Evolutionary conservation across 805 yeast species (phyloP).

Genomic region (Starmerella asiatica): DNA sequence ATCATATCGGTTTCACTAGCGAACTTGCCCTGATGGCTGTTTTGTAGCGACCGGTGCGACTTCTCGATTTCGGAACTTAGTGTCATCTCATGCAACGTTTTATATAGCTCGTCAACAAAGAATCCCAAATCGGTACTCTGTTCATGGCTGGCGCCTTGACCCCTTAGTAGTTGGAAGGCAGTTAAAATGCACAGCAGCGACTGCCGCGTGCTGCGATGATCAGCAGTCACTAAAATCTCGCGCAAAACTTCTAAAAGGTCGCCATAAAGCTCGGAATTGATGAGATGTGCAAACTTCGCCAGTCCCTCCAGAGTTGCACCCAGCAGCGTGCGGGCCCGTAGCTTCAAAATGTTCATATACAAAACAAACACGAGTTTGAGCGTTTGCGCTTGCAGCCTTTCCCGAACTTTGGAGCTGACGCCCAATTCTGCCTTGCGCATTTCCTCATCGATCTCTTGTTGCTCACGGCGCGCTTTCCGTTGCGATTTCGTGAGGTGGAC

Average conservation of each 20-base stretch:
- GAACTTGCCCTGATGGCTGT: conserved; percentile 57
- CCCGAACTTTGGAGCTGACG: conserved; percentile 77
- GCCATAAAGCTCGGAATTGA: conserved; percentile 82
- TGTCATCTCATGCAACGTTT: conserved; percentile 51
- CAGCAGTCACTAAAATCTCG: conserved; percentile 48
- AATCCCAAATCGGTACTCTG: conserved; percentile 68
- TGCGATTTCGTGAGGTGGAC: conserved; percentile 86
- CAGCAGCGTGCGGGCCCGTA: conserved; percentile 49
- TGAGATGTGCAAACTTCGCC: conserved; percentile 80
- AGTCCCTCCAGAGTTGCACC: conserved; percentile 86
- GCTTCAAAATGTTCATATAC: conserved; percentile 64
- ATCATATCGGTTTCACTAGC: conserved; percentile 80
- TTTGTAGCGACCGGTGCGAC: conserved; percentile 63
- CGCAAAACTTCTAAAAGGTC: conserved; percentile 81
- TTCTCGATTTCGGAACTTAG: conserved; percentile 76
- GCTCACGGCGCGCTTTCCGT: conserved; percentile 73
- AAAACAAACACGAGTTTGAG: conserved; percentile 57
- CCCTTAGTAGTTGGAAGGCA: conserved; percentile 71
- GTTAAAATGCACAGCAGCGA: conserved; percentile 73
- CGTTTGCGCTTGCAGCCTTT: conserved; percentile 69
- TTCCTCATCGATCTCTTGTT: conserved; percentile 79
- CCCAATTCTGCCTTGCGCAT: conserved; percentile 75
- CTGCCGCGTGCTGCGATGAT: conserved; percentile 48
- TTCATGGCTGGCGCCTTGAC: conserved; percentile 39
- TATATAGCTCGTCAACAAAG: conserved; percentile 64